Base-by-base conservation (phyloP, 208 protist species). In the Wallacemonas collosoma region DNA sequence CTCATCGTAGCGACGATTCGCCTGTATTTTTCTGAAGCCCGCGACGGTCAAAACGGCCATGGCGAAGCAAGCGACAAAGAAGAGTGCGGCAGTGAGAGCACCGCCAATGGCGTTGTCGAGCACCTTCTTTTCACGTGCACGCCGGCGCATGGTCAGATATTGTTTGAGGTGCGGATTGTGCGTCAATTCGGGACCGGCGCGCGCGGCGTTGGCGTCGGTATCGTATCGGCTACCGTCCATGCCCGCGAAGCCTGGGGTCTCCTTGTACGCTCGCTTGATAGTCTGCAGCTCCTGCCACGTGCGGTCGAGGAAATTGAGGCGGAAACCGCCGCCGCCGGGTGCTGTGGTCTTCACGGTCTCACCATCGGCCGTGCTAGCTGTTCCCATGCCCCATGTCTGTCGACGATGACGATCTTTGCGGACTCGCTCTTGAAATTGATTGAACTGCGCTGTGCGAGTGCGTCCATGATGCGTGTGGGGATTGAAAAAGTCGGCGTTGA, bases 161-260 rank as follows among this genome's bases (percentile, higher is more conserved):
- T 83, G 73, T 2, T 67, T 75, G 26, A 81, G 68, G 54, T 61
- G 45, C 36, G 71, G 78, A 65, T 81, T 71, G 36, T 72, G 35
- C 12, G n/a, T 4, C 4, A 80, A 51, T 75, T 83, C 70, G 14
- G 72, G 69, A 5, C 69, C 70, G 14, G 65, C 80, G 3, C 72
- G 73, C 12, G 74, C 72, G 1, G 69, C 70, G 54, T 75, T 81
- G 17, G 1, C 51, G 3, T 72, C 60, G 69, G 69, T 76, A 67
- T 86, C 81, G 73, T 80, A 89, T 6, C 73, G 61, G 50, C 76
- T 77, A 67, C 81, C 81, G 44, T 85, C 78, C 65, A 89, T 79
- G 1, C 85, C 85, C 3, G 74, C 78, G 54, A 87, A 89, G 40
- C 63, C 57, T 7, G 72, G 77, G 1, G 66, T 76, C n/a, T 43